phyloP scores from a whole-genome alignment of 345 rosid genomes.

The Barbarea vulgaris region DNA sequence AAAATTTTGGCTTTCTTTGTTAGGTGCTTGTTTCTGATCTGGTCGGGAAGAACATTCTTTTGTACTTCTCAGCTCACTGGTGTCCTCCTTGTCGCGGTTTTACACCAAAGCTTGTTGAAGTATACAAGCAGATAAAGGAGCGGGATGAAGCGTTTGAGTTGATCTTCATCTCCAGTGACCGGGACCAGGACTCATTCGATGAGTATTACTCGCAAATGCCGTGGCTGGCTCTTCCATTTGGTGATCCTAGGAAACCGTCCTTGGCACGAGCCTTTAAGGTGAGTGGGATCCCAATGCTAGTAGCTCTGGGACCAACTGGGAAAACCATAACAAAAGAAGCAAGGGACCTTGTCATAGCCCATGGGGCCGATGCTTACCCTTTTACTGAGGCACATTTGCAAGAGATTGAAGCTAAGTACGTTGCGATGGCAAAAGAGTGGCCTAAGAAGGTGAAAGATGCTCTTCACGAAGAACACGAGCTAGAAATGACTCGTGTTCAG shows the following conservation, averaged over 20 bases:
- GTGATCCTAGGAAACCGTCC: constrained; percentile 55
- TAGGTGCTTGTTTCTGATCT: constrained; percentile 61
- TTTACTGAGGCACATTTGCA: constrained; percentile 59
- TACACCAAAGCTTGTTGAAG: constrained; percentile 61
- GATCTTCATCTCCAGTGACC: constrained; percentile 65
- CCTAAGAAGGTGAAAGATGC: constrained; percentile 65
- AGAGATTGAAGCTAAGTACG: constrained; percentile 48
- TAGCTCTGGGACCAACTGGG: constrained; percentile 58
- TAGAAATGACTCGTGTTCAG: constrained; percentile 46
- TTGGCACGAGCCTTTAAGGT: constrained; percentile 54
- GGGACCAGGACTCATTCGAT: constrained; percentile 53
- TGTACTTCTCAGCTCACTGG: constrained; percentile 82
- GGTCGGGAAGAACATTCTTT: constrained; percentile 65
- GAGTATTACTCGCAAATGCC: constrained; percentile 65
- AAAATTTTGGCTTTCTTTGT: constrained; percentile 8
- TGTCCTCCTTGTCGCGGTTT: constrained; percentile 65
- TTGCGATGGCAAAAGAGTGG: constrained; percentile 69
- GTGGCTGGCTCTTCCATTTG: constrained; percentile 73
- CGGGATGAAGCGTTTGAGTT: constrained; percentile 56
- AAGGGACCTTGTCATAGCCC: constrained; percentile 39
- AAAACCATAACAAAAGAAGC: constrained; percentile 54
- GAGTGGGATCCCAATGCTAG: constrained; percentile 58
- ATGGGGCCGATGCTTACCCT: constrained; percentile 69
- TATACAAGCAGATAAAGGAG: constrained; percentile 60
- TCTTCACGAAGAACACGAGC: constrained; percentile 68